These are phyloP conservation scores for Corymbia maculata DNA, from an alignment of 345 rosid species.

Conservation along the genomic window DNA sequence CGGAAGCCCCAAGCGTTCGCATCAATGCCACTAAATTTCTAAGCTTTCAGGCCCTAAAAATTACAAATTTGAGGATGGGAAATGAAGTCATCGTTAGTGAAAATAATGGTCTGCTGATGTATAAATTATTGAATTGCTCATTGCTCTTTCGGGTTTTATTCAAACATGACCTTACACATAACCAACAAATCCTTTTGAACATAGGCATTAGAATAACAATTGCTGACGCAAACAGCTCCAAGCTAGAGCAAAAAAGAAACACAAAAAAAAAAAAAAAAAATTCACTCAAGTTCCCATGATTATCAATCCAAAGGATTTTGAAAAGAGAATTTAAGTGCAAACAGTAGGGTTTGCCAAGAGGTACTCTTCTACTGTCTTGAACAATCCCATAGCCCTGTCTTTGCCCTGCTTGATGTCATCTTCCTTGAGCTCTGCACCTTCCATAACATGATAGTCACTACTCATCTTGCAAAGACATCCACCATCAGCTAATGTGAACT, in stretches of 20 bases:
- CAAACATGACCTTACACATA: not conserved
- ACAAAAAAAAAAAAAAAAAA: not conserved
- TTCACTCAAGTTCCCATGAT: not conserved
- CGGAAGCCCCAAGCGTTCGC: not conserved
- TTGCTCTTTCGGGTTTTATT: not conserved
- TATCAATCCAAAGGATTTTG: not conserved
- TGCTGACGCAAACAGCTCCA: not conserved
- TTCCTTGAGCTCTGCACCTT: constrained; percentile 1
- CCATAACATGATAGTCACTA: constrained; percentile 2
- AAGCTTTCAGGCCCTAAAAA: not conserved
- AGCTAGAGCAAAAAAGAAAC: not conserved
- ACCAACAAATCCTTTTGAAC: not conserved
- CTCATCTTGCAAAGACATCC: constrained; percentile 1
- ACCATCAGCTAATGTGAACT: not conserved
- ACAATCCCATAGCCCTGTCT: constrained; percentile 7
- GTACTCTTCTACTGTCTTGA: constrained; percentile 13
- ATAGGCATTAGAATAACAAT: not conserved
- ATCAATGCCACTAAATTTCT: not conserved
- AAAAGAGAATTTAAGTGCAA: not conserved
- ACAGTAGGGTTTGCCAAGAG: constrained; percentile 9
- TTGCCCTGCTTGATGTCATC: constrained; percentile 4
- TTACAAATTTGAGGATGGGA: not conserved
- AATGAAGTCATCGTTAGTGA: not conserved
- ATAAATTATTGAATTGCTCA: not conserved
- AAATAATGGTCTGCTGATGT: not conserved